Evolutionary conservation across 306 rosid genomes (phyloP).

Genomic region (Canavalia ensiformis): DNA sequence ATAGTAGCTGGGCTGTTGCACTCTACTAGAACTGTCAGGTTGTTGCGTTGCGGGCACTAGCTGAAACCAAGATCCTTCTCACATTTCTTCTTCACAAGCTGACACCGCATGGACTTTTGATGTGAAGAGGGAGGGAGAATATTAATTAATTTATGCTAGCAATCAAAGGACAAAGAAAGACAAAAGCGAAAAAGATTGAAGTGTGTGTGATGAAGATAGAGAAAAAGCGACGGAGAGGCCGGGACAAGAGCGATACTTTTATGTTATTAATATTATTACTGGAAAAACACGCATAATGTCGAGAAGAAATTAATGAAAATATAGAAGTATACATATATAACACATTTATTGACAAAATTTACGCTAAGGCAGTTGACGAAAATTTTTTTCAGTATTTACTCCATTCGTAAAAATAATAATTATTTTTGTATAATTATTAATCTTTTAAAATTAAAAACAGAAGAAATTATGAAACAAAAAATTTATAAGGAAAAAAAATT

Average conservation of each 20-base stretch:
- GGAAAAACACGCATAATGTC: constrained; percentile 26
- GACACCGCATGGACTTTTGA: constrained; percentile 56
- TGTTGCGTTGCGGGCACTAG: constrained; percentile 32
- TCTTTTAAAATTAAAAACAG: no score
- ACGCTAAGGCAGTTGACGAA: no score
- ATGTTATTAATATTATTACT: constrained; percentile 15
- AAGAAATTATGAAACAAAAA: no score
- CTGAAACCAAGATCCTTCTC: constrained; percentile 53
- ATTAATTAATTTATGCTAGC: constrained; percentile 51
- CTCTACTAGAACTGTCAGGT: constrained; percentile 41
- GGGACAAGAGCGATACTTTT: constrained; percentile 36
- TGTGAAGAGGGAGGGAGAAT: constrained; percentile 48
- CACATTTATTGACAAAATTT: no score
- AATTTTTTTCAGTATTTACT: no score
- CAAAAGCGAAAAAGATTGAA: constrained; percentile 72
- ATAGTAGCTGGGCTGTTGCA: constrained; percentile 32
- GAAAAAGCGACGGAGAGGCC: constrained; percentile 43
- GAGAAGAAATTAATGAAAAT: not conserved
- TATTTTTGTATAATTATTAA: no score
- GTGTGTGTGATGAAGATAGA: constrained; percentile 56
- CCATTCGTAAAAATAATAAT: no score
- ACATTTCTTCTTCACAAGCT: constrained; percentile 59
- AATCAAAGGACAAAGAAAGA: constrained; percentile 82
- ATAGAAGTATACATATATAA: no score
- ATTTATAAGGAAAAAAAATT: no score